Percentiles rank a stretch among this genome's conserved stretches.
These are phyloP conservation scores for Diplodia corticola DNA, from an alignment of 2,329 filamentous ascomycete genomes.

Conservation along the genomic window DNA sequence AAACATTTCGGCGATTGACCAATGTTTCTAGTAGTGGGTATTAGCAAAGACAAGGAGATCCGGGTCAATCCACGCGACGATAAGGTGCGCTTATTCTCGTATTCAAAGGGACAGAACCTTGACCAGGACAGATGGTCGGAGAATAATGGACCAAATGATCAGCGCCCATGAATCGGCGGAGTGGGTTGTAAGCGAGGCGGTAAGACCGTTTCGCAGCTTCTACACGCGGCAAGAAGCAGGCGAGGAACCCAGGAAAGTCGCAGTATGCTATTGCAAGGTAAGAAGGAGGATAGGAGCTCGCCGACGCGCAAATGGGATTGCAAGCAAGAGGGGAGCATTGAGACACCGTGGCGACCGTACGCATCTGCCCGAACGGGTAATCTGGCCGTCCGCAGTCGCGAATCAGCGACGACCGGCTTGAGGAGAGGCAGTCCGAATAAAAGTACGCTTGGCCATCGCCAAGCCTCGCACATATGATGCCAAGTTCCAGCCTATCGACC, in stretches of 20 bases:
- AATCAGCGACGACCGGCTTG: not conserved
- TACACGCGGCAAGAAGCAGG: not conserved
- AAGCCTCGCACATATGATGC: constrained; percentile 13
- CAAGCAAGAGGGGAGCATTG: not conserved
- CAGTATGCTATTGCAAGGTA: not conserved
- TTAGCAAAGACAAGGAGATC: not conserved
- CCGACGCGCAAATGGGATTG: constrained; percentile 3
- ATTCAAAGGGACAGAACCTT: not conserved
- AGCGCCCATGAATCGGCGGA: not conserved
- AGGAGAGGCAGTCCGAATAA: not conserved
- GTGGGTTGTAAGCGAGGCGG: not conserved
- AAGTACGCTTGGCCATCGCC: not conserved
- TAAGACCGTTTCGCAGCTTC: not conserved
- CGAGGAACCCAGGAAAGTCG: not conserved
- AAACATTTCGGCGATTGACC: not conserved
- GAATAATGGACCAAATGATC: not conserved
- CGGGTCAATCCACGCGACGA: not conserved
- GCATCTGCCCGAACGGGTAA: not conserved
- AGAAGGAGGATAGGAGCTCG: constrained; percentile 19
- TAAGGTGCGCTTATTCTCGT: not conserved
- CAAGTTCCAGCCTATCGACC: constrained; percentile 11
- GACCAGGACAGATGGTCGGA: not conserved
- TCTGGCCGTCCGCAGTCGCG: not conserved
- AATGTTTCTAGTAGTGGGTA: not conserved
- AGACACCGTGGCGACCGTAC: constrained; percentile 12